Evolutionary conservation across 257 asterid genomes (phyloP).

Genomic region (Primulina tabacum): DNA sequence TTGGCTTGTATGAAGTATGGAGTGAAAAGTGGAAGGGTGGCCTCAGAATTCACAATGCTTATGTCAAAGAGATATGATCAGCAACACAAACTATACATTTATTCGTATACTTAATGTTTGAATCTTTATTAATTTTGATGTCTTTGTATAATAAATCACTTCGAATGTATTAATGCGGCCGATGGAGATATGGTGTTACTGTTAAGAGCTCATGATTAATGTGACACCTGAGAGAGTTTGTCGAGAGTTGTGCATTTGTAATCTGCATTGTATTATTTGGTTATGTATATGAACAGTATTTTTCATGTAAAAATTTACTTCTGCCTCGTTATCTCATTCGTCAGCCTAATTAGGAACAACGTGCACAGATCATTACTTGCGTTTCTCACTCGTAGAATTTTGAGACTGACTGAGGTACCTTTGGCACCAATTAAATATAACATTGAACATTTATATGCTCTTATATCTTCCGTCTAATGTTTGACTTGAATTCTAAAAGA

Average conservation of each 20-base stretch:
- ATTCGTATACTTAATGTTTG: not conserved
- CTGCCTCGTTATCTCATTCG: not conserved
- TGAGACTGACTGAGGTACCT: too few relatives aligned
- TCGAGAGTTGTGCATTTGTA: not conserved
- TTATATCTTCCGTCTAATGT: too few relatives aligned
- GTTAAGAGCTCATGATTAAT: too few relatives aligned
- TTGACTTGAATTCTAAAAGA: too few relatives aligned
- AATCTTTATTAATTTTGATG: not conserved
- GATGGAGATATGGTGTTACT: too few relatives aligned
- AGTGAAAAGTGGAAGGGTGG: conserved; percentile 28
- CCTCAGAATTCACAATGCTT: conserved; percentile 5
- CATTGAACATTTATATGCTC: too few relatives aligned
- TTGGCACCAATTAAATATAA: too few relatives aligned
- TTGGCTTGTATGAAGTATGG: conserved; percentile 34
- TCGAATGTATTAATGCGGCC: not conserved
- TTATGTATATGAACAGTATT: not conserved
- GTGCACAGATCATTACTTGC: too few relatives aligned
- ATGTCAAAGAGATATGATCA: not conserved
- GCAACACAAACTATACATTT: not conserved
- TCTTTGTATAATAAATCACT: too few relatives aligned
- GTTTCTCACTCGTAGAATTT: too few relatives aligned
- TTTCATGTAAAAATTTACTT: not conserved
- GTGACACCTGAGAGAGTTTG: too few relatives aligned
- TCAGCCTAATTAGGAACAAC: not conserved
- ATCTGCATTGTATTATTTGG: not conserved